A percentile compares a stretch with the other conserved stretches of the same genome.
Conservation (phyloP, 768 basidiomycete species). For the Boletus vermiculosoides region DNA sequence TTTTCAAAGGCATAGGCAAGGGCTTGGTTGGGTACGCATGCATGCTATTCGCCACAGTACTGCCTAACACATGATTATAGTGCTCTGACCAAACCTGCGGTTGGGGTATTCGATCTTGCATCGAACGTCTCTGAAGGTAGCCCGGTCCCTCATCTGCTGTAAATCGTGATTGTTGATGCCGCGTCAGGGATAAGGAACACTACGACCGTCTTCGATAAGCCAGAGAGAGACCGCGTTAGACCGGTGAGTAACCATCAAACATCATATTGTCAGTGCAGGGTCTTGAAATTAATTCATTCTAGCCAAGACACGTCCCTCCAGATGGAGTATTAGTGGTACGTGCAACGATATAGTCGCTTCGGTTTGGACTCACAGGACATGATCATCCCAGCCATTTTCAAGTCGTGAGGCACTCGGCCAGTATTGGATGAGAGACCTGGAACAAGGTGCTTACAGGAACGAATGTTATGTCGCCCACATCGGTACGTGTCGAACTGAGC, state of each 20-base stretch:
- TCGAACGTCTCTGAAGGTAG: conserved; percentile 91
- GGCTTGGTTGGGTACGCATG: conserved; percentile 81
- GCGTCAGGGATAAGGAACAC: conserved; percentile 91
- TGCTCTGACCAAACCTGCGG: conserved; percentile 92
- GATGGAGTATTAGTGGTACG: conserved; percentile 87
- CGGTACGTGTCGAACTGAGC: conserved; percentile 47
- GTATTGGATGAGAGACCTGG: conserved; percentile 95
- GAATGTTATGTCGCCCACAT: conserved; percentile 93
- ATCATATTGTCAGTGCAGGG: not conserved
- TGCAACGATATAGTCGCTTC: conserved; percentile 1
- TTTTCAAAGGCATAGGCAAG: conserved; percentile 97
- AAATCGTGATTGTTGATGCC: conserved; percentile 5
- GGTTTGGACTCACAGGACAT: not conserved
- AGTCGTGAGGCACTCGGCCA: conserved; percentile 90
- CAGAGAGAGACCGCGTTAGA: conserved; percentile 83
- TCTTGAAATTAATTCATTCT: not conserved
- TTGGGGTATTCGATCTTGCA: conserved; percentile 94
- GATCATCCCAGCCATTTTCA: conserved; percentile 68
- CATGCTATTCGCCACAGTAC: not conserved
- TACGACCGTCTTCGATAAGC: conserved; percentile 95
- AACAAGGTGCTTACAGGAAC: conserved; percentile 79
- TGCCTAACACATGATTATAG: conserved; percentile 37
- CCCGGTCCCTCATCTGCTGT: not conserved
- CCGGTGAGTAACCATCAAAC: conserved; percentile 46
- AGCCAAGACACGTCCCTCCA: conserved; percentile 83